These are phyloP conservation scores for Podospora pseudocomata DNA, from an alignment of 495 filamentous ascomycete species.

Conservation along the genomic window DNA sequence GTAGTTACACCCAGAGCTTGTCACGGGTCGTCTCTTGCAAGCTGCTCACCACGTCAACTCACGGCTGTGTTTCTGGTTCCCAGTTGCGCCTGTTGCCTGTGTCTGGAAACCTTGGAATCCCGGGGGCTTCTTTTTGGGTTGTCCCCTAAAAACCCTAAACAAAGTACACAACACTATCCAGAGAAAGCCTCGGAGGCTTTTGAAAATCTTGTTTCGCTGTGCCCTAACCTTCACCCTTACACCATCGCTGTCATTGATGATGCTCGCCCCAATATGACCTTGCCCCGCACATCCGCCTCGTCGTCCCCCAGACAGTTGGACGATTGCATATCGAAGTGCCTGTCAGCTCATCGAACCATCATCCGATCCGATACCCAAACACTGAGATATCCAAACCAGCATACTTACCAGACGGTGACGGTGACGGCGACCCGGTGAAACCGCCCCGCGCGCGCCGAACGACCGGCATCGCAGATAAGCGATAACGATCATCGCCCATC, in stretches of 20 bases:
- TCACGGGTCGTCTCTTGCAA: slow-evolving; percentile 27
- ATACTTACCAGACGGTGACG: neutral
- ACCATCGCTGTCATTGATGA: slow-evolving; percentile 17
- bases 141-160: neutral
- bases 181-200: neutral
- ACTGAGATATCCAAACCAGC: neutral
- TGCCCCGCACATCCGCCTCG: slow-evolving; percentile 16
- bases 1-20: slow-evolving; percentile 19
- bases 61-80: slow-evolving; percentile 7
- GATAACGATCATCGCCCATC: slow-evolving; percentile 12
- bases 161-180: neutral
- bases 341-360: neutral
- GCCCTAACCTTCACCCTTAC: too few relatives aligned
- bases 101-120: neutral
- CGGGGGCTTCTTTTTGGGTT: neutral
- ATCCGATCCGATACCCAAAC: neutral
- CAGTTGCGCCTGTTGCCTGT: neutral
- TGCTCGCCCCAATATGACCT: slow-evolving; percentile 30
- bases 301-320: slow-evolving; percentile 5
- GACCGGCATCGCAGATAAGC: slow-evolving; percentile 8
- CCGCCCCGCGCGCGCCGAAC: neutral
- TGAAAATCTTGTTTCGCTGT: neutral
- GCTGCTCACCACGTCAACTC: neutral
- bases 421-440: neutral
- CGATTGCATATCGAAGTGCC: neutral